phyloP scores from a whole-genome alignment of 441 rosid genomes.

The Bruguiera hainesii region DNA sequence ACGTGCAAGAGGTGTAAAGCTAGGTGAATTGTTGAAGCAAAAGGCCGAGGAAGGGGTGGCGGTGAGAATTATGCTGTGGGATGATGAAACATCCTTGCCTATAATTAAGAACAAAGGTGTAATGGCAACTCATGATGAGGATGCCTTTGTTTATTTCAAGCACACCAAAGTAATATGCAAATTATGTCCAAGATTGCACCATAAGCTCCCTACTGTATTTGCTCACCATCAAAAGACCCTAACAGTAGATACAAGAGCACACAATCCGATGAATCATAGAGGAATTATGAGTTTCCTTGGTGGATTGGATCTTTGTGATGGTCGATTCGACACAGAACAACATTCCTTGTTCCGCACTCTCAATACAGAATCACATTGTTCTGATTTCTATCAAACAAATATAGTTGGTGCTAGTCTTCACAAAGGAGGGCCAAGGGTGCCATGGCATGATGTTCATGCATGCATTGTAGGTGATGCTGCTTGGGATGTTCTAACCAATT shows the following conservation, averaged over 20 bases:
- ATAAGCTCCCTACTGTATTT: slow-evolving; percentile 70
- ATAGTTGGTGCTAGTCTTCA: slow-evolving; percentile 58
- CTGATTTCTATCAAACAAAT: slow-evolving; percentile 71
- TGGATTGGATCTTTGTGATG: slow-evolving; percentile 78
- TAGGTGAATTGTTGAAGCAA: slow-evolving; percentile 63
- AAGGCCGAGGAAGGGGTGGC: slow-evolving; percentile 86
- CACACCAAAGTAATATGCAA: slow-evolving; percentile 67
- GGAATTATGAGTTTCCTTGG: slow-evolving; percentile 83
- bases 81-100: slow-evolving; percentile 74
- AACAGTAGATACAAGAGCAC: slow-evolving; percentile 48
- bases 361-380: slow-evolving; percentile 34
- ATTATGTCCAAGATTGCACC: slow-evolving; percentile 67
- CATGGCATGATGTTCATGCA: slow-evolving; percentile 89
- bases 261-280: slow-evolving; percentile 30
- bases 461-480: slow-evolving; percentile 71
- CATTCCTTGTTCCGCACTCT: slow-evolving; percentile 74
- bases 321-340: slow-evolving; percentile 76
- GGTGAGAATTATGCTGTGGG: slow-evolving; percentile 83
- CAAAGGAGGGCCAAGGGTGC: slow-evolving; percentile 92
- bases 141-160: slow-evolving; percentile 59
- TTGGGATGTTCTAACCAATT: slow-evolving; percentile 61
- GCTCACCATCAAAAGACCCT: slow-evolving; percentile 89
- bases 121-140: slow-evolving; percentile 78
- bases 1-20: slow-evolving; percentile 57
- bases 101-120: slow-evolving; percentile 79